phyloP scores from a whole-genome alignment of 2,329 filamentous ascomycete species.

The Aspergillus proliferans region DNA sequence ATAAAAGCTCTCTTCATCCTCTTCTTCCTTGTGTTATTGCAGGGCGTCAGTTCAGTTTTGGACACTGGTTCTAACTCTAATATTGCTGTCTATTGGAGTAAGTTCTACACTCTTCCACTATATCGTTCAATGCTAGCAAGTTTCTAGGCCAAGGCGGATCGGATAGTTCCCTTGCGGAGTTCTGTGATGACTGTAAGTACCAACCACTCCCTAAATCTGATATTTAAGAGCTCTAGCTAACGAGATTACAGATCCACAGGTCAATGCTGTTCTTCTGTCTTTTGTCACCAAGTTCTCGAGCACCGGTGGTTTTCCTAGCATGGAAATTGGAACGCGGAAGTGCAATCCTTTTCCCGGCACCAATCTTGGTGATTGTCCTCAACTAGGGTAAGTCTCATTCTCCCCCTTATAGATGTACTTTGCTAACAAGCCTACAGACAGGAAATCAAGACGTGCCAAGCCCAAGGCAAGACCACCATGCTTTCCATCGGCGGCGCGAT shows the following conservation, averaged over 20 bases:
- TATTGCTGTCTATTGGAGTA: conserved; percentile 61
- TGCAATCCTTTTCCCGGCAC: conserved; percentile 56
- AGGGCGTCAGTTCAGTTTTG: conserved; percentile 34
- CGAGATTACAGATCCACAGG: neutral
- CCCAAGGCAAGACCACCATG: conserved; percentile 62
- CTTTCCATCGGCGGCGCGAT: conserved; percentile 68
- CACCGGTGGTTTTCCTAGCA: conserved; percentile 45
- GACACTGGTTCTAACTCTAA: conserved; percentile 46
- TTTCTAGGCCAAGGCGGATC: conserved; percentile 37
- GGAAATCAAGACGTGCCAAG: conserved; percentile 56
- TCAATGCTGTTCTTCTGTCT: conserved; percentile 5
- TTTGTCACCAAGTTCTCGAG: conserved; percentile 14
- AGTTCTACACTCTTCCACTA: neutral
- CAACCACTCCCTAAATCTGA: conserved; percentile 38
- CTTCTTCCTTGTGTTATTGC: neutral
- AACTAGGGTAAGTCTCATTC: conserved; percentile 52
- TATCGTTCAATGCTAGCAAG: conserved; percentile 16
- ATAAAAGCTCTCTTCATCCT: neutral
- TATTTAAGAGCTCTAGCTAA: conserved; percentile 55
- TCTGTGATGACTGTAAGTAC: neutral
- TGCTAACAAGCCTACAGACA: conserved; percentile 21
- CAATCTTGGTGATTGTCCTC: conserved; percentile 54
- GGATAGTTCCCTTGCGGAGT: conserved; percentile 37
- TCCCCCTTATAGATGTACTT: conserved; percentile 5
- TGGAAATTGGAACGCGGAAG: conserved; percentile 60